Percentiles rank a stretch among this genome's conserved stretches.
Conservation (phyloP, 2,329 filamentous ascomycete species). For the Chaetomiaceae sp. region DNA sequence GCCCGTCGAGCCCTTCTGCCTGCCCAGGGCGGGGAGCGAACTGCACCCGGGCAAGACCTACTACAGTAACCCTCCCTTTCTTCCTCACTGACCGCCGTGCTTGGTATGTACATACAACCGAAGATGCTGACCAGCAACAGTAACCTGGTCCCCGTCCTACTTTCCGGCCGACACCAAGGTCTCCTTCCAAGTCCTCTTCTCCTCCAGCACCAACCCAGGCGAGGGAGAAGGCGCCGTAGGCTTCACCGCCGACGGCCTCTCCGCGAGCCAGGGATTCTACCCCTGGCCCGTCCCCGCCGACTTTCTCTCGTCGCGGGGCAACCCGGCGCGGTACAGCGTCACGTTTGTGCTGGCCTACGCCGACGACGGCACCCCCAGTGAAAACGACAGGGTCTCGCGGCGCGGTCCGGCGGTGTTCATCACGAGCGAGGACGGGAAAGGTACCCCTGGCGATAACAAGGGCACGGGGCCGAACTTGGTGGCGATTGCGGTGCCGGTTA, state of each 20-base stretch:
- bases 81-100: not conserved
- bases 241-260: conserved; percentile 16
- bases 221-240: conserved; percentile 6
- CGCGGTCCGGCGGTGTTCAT: conserved; percentile 30
- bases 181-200: conserved; percentile 17
- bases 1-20: conserved; percentile 32
- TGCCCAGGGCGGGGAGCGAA: conserved; percentile 29
- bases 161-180: conserved; percentile 26
- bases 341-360: conserved; percentile 22
- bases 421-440: not conserved
- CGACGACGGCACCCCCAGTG: conserved; percentile 16
- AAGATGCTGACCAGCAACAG: conserved; percentile 17
- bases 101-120: not conserved
- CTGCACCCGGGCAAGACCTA: conserved; percentile 32
- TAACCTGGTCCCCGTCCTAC: conserved; percentile 32
- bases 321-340: conserved; percentile 21
- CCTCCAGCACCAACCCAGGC: not conserved
- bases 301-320: conserved; percentile 23
- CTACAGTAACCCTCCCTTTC: conserved; percentile 28
- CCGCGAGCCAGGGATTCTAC: conserved; percentile 30
- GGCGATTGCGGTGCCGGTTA: conserved; percentile 31
- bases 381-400: conserved; percentile 5
- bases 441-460: not conserved
- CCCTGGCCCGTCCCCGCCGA: conserved; percentile 27
- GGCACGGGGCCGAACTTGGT: conserved; percentile 14